phyloP scores from a whole-genome alignment of 169 alveolate genomes.

The Plasmodium vivax region DNA sequence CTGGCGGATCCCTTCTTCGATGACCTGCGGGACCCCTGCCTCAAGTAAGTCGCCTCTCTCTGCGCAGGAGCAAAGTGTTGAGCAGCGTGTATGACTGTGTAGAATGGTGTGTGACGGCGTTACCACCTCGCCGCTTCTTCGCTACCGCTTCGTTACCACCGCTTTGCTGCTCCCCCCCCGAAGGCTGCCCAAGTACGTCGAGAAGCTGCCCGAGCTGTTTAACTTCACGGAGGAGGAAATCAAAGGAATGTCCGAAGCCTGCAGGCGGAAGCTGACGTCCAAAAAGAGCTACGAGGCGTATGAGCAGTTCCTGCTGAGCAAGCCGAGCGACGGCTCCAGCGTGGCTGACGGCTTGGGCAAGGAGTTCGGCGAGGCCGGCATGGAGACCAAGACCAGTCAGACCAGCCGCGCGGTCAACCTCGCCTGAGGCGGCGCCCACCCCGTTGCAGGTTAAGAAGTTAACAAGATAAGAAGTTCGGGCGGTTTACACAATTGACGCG shows the following conservation, averaged over 20 bases:
- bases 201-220: slow-evolving; percentile 77
- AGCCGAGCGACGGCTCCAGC: background rate
- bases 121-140: background rate
- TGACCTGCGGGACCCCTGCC: slow-evolving; percentile 88
- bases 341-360: background rate
- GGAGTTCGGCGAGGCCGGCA: background rate
- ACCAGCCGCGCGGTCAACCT: slow-evolving; percentile 1
- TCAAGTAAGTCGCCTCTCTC: slow-evolving; percentile 29
- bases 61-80: background rate
- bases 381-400: slow-evolving; percentile 8
- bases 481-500: background rate
- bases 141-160: background rate
- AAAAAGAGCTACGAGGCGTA: background rate
- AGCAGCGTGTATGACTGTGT: no score
- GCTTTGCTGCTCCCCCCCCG: background rate
- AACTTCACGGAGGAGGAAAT: slow-evolving; percentile 75
- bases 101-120: background rate
- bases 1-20: slow-evolving; percentile 96
- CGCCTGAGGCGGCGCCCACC: background rate
- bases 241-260: slow-evolving; percentile 69
- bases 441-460: background rate
- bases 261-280: slow-evolving; percentile 56
- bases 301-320: background rate
- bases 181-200: slow-evolving; percentile 70
- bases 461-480: background rate